Percentiles rank a stretch among this genome's conserved stretches.
Evolutionary conservation across 164 flowering plant genomes (phyloP).

Genomic region (Aristolochia californica): DNA sequence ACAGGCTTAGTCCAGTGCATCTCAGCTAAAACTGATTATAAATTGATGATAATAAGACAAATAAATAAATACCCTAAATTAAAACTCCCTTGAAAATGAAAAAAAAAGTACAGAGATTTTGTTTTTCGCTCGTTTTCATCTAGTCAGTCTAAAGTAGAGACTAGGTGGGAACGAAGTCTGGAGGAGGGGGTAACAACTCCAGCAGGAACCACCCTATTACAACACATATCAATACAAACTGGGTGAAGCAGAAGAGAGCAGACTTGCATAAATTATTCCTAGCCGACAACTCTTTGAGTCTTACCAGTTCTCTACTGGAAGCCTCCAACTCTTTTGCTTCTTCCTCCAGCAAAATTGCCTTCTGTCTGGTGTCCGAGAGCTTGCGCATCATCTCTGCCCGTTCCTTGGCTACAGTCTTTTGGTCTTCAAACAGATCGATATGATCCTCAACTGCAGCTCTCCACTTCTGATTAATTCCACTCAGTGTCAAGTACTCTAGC

Average conservation of each 20-base stretch:
- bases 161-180: conserved; percentile 52
- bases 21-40: too few relatives aligned
- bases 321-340: conserved; percentile 28
- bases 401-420: conserved; percentile 18
- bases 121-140: neutral
- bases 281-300: conserved; percentile 24
- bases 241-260: conserved; percentile 24
- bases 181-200: conserved; percentile 23
- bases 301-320: conserved; percentile 17
- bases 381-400: conserved; percentile 23
- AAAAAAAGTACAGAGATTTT: neutral
- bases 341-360: conserved; percentile 23
- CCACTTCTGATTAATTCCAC: conserved; percentile 24
- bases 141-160: neutral
- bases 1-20: too few relatives aligned
- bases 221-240: conserved; percentile 36
- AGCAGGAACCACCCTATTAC: conserved; percentile 22
- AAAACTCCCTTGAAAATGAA: too few relatives aligned
- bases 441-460: conserved; percentile 18
- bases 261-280: conserved; percentile 29
- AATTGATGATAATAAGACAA: neutral
- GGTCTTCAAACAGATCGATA: conserved; percentile 19
- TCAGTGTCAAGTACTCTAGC: conserved; percentile 35
- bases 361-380: conserved; percentile 29
- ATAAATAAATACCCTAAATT: neutral